phyloP scores from a whole-genome alignment of 2,329 filamentous ascomycete genomes.

The Penicillium sp. region DNA sequence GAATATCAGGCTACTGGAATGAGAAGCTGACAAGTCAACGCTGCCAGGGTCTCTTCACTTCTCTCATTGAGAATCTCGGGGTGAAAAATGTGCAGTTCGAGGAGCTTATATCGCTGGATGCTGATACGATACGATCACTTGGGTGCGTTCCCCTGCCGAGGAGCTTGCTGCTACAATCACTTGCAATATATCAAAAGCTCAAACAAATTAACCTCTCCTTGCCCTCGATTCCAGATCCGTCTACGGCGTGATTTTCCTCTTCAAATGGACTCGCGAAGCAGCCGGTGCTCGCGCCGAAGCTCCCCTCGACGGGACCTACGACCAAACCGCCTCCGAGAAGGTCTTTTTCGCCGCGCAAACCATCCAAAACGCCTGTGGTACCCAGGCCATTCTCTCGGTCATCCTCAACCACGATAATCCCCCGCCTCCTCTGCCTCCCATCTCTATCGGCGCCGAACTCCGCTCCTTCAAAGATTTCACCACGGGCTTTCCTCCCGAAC shows the following conservation, averaged over 20 bases:
- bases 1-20: too few relatives aligned
- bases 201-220: background rate
- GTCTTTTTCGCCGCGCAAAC: conserved; percentile 96
- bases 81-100: conserved; percentile 95
- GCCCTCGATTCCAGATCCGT: conserved; percentile 53
- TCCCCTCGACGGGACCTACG: conserved; percentile 76
- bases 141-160: conserved; percentile 26
- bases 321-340: conserved; percentile 64
- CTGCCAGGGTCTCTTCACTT: conserved; percentile 85
- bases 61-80: conserved; percentile 84
- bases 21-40: too few relatives aligned
- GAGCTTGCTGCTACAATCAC: background rate
- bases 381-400: conserved; percentile 87
- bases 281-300: conserved; percentile 60
- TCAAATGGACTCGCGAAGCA: conserved; percentile 65
- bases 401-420: conserved; percentile 69
- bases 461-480: conserved; percentile 83
- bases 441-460: conserved; percentile 68
- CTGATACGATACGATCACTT: conserved; percentile 49
- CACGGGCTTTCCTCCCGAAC: conserved; percentile 70
- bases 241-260: conserved; percentile 97
- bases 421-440: conserved; percentile 25
- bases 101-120: conserved; percentile 84
- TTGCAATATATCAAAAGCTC: background rate
- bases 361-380: conserved; percentile 97